These are phyloP conservation scores for Exophiala oligosperma DNA, from an alignment of 2,329 filamentous ascomycete genomes.

Conservation along the genomic window DNA sequence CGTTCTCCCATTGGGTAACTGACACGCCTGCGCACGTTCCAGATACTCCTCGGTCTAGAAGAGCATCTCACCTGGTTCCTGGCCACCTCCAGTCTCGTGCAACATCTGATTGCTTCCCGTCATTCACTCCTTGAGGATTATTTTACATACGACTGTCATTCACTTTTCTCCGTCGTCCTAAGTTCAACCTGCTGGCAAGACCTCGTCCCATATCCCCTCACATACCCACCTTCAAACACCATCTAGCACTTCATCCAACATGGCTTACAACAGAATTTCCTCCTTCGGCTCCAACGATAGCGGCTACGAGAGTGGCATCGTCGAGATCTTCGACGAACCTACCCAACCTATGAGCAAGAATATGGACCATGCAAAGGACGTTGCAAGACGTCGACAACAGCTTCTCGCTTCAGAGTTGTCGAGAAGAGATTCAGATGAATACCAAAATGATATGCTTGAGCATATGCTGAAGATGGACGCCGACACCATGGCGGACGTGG, in stretches of 20 bases:
- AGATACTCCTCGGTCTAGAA: slow-evolving; percentile 24
- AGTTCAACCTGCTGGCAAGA: slow-evolving; percentile 9
- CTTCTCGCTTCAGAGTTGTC: slow-evolving; percentile 88
- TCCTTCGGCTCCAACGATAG: slow-evolving; percentile 53
- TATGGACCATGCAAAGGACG: slow-evolving; percentile 73
- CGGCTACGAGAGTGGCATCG: slow-evolving; percentile 68
- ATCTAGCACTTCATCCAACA: slow-evolving; percentile 36
- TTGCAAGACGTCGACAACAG: slow-evolving; percentile 81
- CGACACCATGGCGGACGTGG: slow-evolving; percentile 91
- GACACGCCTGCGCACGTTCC: slow-evolving; percentile 20
- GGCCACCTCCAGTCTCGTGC: slow-evolving; percentile 31
- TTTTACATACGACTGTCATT: slow-evolving; percentile 28
- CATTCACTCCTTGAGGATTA: slow-evolving; percentile 22
- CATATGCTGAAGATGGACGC: slow-evolving; percentile 97
- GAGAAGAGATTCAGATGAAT: slow-evolving; percentile 79
- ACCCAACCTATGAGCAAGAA: slow-evolving; percentile 53
- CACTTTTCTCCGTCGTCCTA: slow-evolving; percentile 26
- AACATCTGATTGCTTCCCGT: slow-evolving; percentile 31
- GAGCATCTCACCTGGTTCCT: slow-evolving; percentile 25
- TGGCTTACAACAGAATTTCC: slow-evolving; percentile 56
- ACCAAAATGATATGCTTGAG: slow-evolving; percentile 88
- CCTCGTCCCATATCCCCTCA: neutral
- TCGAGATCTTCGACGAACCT: slow-evolving; percentile 57
- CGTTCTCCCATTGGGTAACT: slow-evolving; percentile 19
- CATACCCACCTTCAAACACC: neutral